These are phyloP conservation scores for Scedosporium aurantiacum DNA, from an alignment of 2,329 filamentous ascomycete species.

Conservation along the genomic window DNA sequence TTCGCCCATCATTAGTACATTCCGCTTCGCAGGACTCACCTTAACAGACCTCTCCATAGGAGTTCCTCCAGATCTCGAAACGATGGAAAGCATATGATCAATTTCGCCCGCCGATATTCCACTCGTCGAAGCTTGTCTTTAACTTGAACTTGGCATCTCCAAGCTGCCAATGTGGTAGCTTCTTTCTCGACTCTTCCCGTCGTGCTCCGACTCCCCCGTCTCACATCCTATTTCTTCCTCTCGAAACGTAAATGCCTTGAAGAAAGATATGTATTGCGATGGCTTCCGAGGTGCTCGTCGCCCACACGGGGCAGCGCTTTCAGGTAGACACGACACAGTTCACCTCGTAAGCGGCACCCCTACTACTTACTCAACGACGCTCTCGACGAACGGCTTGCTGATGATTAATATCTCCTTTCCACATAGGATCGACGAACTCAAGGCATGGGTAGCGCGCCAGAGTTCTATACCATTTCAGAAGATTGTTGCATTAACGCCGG, in stretches of 20 bases:
- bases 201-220: neutral
- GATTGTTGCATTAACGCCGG: slow-evolving; percentile 77
- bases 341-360: slow-evolving; percentile 45
- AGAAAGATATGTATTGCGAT: slow-evolving; percentile 50
- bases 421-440: slow-evolving; percentile 69
- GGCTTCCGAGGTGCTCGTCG: slow-evolving; percentile 83
- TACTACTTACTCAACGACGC: neutral
- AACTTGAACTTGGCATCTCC: neutral
- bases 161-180: neutral
- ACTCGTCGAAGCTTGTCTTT: neutral
- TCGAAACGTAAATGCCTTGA: neutral
- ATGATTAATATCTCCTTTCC: slow-evolving; percentile 11
- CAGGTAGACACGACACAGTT: slow-evolving; percentile 67
- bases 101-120: neutral
- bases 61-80: neutral
- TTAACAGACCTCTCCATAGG: neutral
- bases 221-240: neutral
- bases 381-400: neutral
- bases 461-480: slow-evolving; percentile 63
- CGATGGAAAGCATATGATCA: neutral
- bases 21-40: neutral
- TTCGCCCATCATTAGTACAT: neutral
- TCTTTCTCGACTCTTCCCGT: neutral
- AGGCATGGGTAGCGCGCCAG: slow-evolving; percentile 65
- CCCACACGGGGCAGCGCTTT: slow-evolving; percentile 83